These are phyloP conservation scores for Fraxinus anomala DNA, from an alignment of 257 asterid species.

Conservation along the genomic window DNA sequence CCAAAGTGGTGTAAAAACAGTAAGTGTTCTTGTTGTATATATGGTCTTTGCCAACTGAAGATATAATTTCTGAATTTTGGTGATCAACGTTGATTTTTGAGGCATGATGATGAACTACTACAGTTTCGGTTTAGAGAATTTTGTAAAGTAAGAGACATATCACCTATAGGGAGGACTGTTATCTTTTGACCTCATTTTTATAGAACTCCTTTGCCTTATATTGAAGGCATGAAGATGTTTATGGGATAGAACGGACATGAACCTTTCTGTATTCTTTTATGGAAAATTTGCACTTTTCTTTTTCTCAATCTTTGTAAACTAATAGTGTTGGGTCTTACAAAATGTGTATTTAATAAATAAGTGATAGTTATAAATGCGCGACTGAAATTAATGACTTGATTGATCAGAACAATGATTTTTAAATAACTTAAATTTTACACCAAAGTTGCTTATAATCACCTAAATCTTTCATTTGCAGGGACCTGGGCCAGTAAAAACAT, in stretches of 20 bases:
- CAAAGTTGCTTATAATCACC: too few species aligned
- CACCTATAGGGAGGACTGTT: not conserved
- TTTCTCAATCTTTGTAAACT: too few species aligned
- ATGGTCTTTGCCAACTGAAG: constrained; percentile 22
- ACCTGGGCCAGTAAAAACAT: too few species aligned
- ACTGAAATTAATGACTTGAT: too few species aligned
- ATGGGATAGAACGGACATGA: not conserved
- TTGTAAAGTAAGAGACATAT: constrained; percentile 15
- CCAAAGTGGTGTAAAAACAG: too few species aligned
- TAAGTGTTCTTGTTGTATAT: constrained; percentile 24
- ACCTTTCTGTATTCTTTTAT: not conserved
- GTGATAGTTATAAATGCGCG: too few species aligned
- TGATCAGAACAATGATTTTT: too few species aligned
- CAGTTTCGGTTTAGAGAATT: not conserved
- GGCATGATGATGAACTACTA: constrained; percentile 20
- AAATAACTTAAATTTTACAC: too few species aligned
- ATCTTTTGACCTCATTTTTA: not conserved
- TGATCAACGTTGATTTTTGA: not conserved
- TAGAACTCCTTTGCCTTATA: not conserved
- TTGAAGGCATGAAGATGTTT: not conserved
- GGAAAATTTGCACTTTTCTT: not conserved
- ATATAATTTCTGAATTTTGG: constrained; percentile 18
- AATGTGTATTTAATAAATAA: too few species aligned
- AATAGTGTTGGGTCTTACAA: too few species aligned
- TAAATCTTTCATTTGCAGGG: too few species aligned